phyloP scores from a whole-genome alignment of 108 stramenopile species.

The Conticribra weissflogii region DNA sequence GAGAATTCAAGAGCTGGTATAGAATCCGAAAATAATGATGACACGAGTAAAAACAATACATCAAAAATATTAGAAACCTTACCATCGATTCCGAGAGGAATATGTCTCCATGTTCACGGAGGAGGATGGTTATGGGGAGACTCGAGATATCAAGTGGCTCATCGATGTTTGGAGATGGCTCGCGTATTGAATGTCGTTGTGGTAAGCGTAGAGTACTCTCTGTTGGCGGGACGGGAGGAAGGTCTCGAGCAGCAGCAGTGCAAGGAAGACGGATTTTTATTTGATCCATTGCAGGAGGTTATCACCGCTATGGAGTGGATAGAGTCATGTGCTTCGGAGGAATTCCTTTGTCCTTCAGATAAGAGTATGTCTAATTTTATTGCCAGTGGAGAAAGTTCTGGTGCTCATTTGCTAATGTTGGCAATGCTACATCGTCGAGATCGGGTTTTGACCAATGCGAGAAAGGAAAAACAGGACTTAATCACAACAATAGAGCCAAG shows the following conservation, averaged over 20 bases:
- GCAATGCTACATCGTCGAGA: constrained; percentile 45
- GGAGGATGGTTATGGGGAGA: constrained; percentile 51
- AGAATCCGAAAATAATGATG: no score
- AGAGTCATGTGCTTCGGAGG: constrained; percentile 23
- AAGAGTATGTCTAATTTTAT: no score
- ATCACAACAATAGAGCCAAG: no score
- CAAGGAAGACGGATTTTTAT: constrained; percentile 7
- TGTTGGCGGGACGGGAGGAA: not conserved
- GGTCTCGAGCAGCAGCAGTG: not conserved
- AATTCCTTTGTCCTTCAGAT: constrained; percentile 23
- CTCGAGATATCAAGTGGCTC: constrained; percentile 47
- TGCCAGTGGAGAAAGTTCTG: constrained; percentile 49
- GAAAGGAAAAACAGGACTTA: no score
- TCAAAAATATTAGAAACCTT: constrained; percentile 5
- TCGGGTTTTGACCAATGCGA: no score
- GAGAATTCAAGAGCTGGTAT: no score
- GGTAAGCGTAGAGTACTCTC: constrained; percentile 43
- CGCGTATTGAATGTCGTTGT: constrained; percentile 32
- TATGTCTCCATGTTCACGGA: constrained; percentile 49
- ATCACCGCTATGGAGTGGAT: constrained; percentile 40
- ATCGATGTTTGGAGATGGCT: constrained; percentile 52
- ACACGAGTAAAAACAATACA: no score
- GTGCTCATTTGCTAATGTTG: constrained; percentile 45
- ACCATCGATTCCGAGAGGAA: no score
- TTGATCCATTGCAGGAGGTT: constrained; percentile 42